A percentile compares a stretch with the other conserved stretches of the same genome.
Conservation (phyloP, 2,329 filamentous ascomycete genomes). For the Escovopsis sp. region DNA sequence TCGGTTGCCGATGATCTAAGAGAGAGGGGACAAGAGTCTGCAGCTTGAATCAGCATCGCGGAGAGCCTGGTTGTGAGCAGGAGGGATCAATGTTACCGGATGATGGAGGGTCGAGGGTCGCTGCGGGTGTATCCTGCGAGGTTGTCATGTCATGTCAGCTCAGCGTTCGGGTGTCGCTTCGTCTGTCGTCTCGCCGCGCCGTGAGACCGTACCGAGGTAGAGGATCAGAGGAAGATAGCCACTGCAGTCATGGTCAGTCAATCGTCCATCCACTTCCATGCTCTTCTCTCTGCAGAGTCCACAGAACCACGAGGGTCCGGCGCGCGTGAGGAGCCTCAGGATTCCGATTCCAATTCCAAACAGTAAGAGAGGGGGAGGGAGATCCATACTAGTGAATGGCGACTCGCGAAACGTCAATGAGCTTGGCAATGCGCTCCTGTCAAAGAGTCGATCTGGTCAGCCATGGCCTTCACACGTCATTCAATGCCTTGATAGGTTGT, state of each 20-base stretch:
- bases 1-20: conserved; percentile 23
- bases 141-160: conserved; percentile 8
- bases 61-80: background rate
- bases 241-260: conserved; percentile 36
- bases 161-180: conserved; percentile 9
- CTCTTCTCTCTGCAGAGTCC: no score
- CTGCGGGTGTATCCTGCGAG: conserved; percentile 87
- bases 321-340: no score
- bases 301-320: no score
- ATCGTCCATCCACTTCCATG: no score
- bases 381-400: conserved; percentile 80
- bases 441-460: background rate
- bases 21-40: conserved; percentile 51
- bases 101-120: conserved; percentile 68
- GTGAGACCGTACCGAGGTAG: conserved; percentile 61
- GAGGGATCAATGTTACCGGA: conserved; percentile 31
- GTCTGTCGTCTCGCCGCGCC: conserved; percentile 1
- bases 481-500: no score
- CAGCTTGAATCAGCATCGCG: background rate
- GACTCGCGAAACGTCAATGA: conserved; percentile 88
- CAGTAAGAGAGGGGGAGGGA: background rate
- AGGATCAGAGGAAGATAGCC: conserved; percentile 94
- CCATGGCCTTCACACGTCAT: background rate
- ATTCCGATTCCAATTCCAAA: no score
- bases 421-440: conserved; percentile 92